phyloP scores from a whole-genome alignment of 139 green algal genomes.

The Mychonastes homosphaera region DNA sequence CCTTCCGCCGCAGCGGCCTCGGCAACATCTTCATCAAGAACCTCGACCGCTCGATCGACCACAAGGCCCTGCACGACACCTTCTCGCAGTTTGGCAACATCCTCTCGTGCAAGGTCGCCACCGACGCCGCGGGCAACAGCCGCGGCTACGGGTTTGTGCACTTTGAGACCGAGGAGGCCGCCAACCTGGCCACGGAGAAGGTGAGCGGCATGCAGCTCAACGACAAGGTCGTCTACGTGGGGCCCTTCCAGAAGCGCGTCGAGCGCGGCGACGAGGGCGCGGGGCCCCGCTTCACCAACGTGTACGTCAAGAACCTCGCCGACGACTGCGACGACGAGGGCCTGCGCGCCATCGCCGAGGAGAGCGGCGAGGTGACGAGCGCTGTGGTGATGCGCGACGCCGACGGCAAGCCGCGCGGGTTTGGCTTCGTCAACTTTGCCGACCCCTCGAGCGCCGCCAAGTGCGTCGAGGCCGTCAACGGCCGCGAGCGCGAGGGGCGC shows the following conservation, averaged over 20 bases:
- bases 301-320: conserved; percentile 88
- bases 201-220: conserved; percentile 56
- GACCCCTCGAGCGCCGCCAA: conserved; percentile 47
- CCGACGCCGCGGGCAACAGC: conserved; percentile 42
- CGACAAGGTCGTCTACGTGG: conserved; percentile 68
- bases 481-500: conserved; percentile 59
- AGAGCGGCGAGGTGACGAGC: conserved; percentile 62
- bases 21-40: conserved; percentile 74
- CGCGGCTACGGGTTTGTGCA: conserved; percentile 94
- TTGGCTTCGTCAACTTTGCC: conserved; percentile 91
- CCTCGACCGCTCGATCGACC: conserved; percentile 84
- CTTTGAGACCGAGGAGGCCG: conserved; percentile 71
- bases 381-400: conserved; percentile 66
- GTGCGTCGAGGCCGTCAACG: conserved; percentile 67
- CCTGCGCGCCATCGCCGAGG: conserved; percentile 51
- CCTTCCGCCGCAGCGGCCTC: conserved; percentile 57
- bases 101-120: conserved; percentile 66
- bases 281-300: conserved; percentile 74
- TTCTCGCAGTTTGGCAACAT: conserved; percentile 85
- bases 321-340: conserved; percentile 49
- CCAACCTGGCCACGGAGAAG: conserved; percentile 71
- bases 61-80: conserved; percentile 88
- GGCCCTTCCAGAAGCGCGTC: conserved; percentile 65
- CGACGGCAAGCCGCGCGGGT: conserved; percentile 60
- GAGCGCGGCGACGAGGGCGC: conserved; percentile 45